Conservation (phyloP, 2,329 filamentous ascomycete genomes). For the Pestalotiopsis sp. region DNA sequence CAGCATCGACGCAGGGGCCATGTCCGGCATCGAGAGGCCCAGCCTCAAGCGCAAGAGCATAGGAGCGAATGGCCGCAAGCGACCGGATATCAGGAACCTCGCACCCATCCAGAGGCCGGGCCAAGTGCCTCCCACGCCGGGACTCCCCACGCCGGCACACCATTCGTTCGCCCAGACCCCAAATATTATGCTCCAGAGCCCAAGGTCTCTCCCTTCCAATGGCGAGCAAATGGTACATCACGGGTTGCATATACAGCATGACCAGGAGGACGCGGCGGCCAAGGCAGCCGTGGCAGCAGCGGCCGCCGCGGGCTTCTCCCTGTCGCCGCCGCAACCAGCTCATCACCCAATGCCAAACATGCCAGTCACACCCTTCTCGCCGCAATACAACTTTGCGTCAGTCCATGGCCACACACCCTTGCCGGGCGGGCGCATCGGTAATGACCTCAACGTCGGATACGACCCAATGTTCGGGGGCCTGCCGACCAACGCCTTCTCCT, state of each 20-base stretch:
- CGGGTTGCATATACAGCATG: conserved; percentile 20
- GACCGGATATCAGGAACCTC: conserved; percentile 41
- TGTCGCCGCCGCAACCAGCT: conserved; percentile 29
- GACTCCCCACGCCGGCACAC: conserved; percentile 33
- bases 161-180: conserved; percentile 45
- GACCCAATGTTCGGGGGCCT: conserved; percentile 64
- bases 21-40: conserved; percentile 33
- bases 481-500: conserved; percentile 56
- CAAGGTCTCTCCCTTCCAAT: conserved; percentile 39
- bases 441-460: conserved; percentile 41
- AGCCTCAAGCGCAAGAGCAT: conserved; percentile 52
- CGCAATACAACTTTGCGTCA: conserved; percentile 44
- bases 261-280: conserved; percentile 33
- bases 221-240: conserved; percentile 32
- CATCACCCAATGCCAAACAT: conserved; percentile 33
- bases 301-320: conserved; percentile 39
- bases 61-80: conserved; percentile 40
- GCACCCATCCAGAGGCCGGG: conserved; percentile 37
- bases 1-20: conserved; percentile 17
- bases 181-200: conserved; percentile 40
- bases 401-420: conserved; percentile 30
- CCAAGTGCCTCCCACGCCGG: conserved; percentile 28
- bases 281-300: conserved; percentile 38
- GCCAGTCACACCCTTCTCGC: conserved; percentile 40
- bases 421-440: conserved; percentile 11